Evolutionary conservation across 2,329 filamentous ascomycete species (phyloP), one percentile per base, ranked within the genome.

Genomic region (Aspergillus caelatus): DNA sequence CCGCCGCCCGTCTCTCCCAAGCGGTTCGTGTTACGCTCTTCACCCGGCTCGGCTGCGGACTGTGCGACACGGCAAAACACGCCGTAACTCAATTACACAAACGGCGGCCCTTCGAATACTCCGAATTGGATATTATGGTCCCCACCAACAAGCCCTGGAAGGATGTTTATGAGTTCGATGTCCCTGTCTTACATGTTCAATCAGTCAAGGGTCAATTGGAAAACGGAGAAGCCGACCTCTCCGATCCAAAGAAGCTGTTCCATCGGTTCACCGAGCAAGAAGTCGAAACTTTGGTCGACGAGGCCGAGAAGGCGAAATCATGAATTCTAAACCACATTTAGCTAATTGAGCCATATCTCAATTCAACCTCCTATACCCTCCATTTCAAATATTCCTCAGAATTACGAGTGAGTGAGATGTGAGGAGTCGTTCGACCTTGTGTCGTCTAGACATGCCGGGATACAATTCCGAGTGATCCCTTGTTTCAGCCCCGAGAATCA

Each of bases 141-240:
- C 74, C 80, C 0, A 79, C 76, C 4, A 82, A 88, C 57, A 78
- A 84, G 65, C 75, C 80, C 57, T 89, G 87, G 87, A 88, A 83
- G 69, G 77, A 82, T 62, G 74, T 86, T 19, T 89, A 89, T 69
- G 86, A 89, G 56, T 88, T 88, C 64, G 87, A 89, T 69, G 86
- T 87, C 3, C 87, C 87, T 0, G 87, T 89, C 65, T 80, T 89
- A 34, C 87, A 89, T 71, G 79, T 89, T 48, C 85, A 83, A 41
- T 84, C 73, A 72, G 78, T 72, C 64, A 65, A 75, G 55, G 69
- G 77, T 28, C 78, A 81, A 28, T 52, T n/a, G 75, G 39, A 50
- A 11, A 21, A 34, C 5, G 57, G 77, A 11, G 73, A 80, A 43
- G 79, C 82, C 2, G 86, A 86, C 64, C 78, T 88, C 21, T 87